These are phyloP conservation scores for Wickerhamiella azyma DNA, from an alignment of 805 yeast genomes.

Conservation along the genomic window DNA sequence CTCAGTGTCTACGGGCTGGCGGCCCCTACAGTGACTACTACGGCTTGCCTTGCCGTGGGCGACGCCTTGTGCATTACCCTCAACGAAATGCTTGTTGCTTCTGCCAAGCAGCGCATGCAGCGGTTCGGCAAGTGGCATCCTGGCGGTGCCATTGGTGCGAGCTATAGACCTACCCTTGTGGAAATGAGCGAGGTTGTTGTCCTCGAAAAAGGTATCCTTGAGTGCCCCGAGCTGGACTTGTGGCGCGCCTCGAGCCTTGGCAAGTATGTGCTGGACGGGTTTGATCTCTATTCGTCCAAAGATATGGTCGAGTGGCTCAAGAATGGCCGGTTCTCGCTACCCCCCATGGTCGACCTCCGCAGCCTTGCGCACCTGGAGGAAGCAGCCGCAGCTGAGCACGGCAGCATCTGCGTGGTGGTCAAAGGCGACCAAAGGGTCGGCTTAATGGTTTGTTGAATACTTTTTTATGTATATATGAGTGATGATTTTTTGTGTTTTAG, in stretches of 20 bases:
- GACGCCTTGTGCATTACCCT: slow-evolving; percentile 69
- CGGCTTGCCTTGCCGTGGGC: slow-evolving; percentile 58
- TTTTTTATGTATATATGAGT: neutral
- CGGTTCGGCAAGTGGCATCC: slow-evolving; percentile 68
- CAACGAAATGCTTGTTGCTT: slow-evolving; percentile 50
- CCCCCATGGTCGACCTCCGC: neutral
- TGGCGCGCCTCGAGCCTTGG: slow-evolving; percentile 14
- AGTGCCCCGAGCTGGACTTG: slow-evolving; percentile 14
- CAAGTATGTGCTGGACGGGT: neutral
- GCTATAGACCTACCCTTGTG: slow-evolving; percentile 19
- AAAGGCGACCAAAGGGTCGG: slow-evolving; percentile 1
- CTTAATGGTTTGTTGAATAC: neutral
- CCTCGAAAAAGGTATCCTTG: slow-evolving; percentile 9
- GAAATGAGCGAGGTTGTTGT: slow-evolving; percentile 14
- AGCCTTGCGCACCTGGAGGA: neutral
- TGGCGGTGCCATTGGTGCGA: slow-evolving; percentile 77
- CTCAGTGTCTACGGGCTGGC: slow-evolving; percentile 58
- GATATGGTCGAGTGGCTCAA: slow-evolving; percentile 7
- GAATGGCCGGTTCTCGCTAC: slow-evolving; percentile 1
- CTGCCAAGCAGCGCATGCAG: slow-evolving; percentile 37
- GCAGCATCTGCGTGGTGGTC: slow-evolving; percentile 3
- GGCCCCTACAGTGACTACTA: slow-evolving; percentile 80
- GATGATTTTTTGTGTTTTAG: neutral
- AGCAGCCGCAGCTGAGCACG: neutral
- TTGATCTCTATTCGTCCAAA: neutral